Conservation (phyloP, 139 green algal genomes). For the Ettlia oleoabundans region DNA sequence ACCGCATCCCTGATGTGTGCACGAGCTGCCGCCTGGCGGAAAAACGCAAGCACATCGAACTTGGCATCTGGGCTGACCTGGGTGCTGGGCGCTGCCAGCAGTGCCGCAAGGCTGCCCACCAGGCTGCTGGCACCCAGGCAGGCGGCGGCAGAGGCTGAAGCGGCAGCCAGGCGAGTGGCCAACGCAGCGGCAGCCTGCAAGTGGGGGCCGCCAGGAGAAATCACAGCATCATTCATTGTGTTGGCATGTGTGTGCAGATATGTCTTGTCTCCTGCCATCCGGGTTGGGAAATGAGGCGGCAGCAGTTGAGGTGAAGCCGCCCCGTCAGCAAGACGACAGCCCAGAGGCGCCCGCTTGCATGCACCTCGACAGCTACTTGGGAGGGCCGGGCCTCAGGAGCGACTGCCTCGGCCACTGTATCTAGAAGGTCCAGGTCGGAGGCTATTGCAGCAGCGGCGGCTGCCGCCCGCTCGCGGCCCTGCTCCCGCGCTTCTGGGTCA, state of each 20-base stretch:
- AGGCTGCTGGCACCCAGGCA: background rate
- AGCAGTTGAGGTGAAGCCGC: background rate
- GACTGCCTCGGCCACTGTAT: background rate
- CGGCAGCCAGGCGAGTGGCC: background rate
- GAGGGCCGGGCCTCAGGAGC: background rate
- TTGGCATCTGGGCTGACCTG: conserved; percentile 11
- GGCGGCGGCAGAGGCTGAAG: background rate
- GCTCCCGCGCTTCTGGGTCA: too few relatives aligned
- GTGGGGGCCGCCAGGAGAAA: too few relatives aligned
- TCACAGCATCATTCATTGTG: too few relatives aligned
- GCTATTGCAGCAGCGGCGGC: too few relatives aligned
- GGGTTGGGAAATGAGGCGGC: too few relatives aligned
- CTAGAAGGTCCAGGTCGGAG: too few relatives aligned
- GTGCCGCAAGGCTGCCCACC: background rate
- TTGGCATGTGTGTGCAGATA: background rate
- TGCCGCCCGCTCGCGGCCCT: too few relatives aligned
- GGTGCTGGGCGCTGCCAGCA: conserved; percentile 7
- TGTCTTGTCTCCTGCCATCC: too few relatives aligned
- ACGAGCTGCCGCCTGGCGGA: background rate
- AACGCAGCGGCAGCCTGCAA: background rate
- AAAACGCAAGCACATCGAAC: background rate
- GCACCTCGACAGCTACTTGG: background rate
- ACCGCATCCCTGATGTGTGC: background rate
- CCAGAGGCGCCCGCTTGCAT: background rate
- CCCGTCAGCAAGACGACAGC: background rate